Conservation (phyloP, 495 filamentous ascomycete species). For the Penicillium canescens region DNA sequence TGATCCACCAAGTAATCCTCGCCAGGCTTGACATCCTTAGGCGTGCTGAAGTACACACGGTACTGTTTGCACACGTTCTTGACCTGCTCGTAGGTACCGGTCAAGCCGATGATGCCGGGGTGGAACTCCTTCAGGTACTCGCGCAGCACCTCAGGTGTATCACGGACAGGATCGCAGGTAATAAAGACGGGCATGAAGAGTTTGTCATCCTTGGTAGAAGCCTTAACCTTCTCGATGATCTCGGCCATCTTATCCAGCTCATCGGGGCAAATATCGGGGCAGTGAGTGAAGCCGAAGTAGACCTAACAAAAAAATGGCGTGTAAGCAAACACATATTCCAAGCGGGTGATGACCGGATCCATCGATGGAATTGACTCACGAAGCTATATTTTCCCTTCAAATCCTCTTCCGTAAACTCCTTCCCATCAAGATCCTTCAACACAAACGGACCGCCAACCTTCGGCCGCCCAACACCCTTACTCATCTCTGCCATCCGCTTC, state of each 20-base stretch:
- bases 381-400: slow-evolving; percentile 85
- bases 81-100: slow-evolving; percentile 88
- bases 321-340: not conserved
- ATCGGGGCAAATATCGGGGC: slow-evolving; percentile 97
- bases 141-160: slow-evolving; percentile 81
- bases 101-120: slow-evolving; percentile 81
- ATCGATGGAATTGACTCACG: slow-evolving; percentile 30
- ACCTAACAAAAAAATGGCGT: slow-evolving; percentile 48
- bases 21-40: slow-evolving; percentile 78
- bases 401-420: slow-evolving; percentile 70
- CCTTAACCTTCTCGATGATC: slow-evolving; percentile 82
- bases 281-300: slow-evolving; percentile 98
- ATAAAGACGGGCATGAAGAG: slow-evolving; percentile 80
- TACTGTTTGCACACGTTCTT: slow-evolving; percentile 92
- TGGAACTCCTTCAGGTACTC: slow-evolving; percentile 92
- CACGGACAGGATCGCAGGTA: slow-evolving; percentile 90
- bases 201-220: slow-evolving; percentile 42
- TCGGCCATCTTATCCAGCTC: slow-evolving; percentile 98
- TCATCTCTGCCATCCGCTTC: slow-evolving; percentile 81
- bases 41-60: slow-evolving; percentile 95
- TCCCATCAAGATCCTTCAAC: slow-evolving; percentile 79
- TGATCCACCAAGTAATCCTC: slow-evolving; percentile 98
- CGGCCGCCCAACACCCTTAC: slow-evolving; percentile 87
- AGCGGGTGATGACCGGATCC: not conserved
- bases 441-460: slow-evolving; percentile 90